A percentile compares a stretch with the other conserved stretches of the same genome.
These are phyloP conservation scores for Iris pallida DNA, from an alignment of 116 monocot species.

Conservation along the genomic window DNA sequence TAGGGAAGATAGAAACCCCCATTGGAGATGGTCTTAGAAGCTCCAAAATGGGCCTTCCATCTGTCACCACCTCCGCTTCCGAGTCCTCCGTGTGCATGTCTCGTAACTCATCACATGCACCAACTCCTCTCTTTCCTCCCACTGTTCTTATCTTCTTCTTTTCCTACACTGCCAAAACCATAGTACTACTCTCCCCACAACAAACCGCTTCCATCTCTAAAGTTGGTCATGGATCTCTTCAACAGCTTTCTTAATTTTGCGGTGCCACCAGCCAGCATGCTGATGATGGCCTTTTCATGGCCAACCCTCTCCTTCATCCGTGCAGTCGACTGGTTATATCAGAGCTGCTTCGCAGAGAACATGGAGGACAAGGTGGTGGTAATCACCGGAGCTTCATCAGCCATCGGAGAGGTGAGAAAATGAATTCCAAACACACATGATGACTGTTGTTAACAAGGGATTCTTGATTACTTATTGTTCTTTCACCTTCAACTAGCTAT, in stretches of 20 bases:
- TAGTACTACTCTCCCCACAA: too few relatives aligned
- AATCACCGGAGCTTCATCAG: slow-evolving; percentile 81
- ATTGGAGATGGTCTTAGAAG: too few relatives aligned
- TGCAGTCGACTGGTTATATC: slow-evolving; percentile 45
- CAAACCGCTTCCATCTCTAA: too few relatives aligned
- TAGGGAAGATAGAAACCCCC: too few relatives aligned
- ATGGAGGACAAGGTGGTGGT: slow-evolving; percentile 74
- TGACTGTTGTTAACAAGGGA: too few relatives aligned
- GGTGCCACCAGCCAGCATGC: slow-evolving; percentile 71
- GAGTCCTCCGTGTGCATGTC: not conserved
- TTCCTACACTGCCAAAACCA: too few relatives aligned
- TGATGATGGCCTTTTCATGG: slow-evolving; percentile 79
- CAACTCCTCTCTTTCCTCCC: slow-evolving; percentile 2
- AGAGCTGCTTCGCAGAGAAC: slow-evolving; percentile 37
- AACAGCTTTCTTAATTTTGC: slow-evolving; percentile 53
- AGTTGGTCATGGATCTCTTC: slow-evolving; percentile 46
- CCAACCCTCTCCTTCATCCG: slow-evolving; percentile 56
- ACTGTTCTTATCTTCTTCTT: too few relatives aligned
- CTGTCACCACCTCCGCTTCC: not conserved
- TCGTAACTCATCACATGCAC: slow-evolving; percentile 3
- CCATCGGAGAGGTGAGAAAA: slow-evolving; percentile 76
- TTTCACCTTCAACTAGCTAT: too few relatives aligned
- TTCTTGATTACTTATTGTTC: too few relatives aligned
- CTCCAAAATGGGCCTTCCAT: slow-evolving; percentile 1
- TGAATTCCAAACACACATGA: too few relatives aligned